Base-by-base conservation (phyloP, 2,329 filamentous ascomycete species). In the Ilyonectria robusta region DNA sequence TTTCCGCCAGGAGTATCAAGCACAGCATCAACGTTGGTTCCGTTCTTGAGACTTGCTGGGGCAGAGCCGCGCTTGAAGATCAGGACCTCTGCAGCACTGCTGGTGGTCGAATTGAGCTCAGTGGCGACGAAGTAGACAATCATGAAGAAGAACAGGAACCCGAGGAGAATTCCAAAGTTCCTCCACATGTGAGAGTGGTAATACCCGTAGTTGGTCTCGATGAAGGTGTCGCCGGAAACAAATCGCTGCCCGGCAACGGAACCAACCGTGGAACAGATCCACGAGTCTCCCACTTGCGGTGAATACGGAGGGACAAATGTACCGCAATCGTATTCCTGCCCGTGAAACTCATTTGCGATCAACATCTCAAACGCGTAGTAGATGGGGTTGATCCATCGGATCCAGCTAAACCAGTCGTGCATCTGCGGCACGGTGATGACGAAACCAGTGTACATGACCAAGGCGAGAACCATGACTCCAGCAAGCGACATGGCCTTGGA, bases 371-470 rank as follows among this genome's bases (percentile, higher is more conserved):
- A 94, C 1, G 85, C 89, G 73, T 93, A 93, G 29, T 85, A 88
- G 50, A 93, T 85, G 3, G 91, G 90, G 70, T 93, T 89, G 59
- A 93, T 82, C 78, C 89, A 93, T 55, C 89, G 87, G 62, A 94
- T 90, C 92, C 92, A 94, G 42, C 87, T 81, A 54, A 90, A 89
- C 91, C 92, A 94, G 1, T 86, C 87, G n/a, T 89, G 84, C 90
- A 91, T 93, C 75, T 91, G 71, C 4, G 81, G 79, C 9, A 80
- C 75, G 2, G 79, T 17, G 26, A 66, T 51, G 7, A 59, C 48
- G 33, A 66, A 69, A n/a, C 67, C 66, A 2, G 66, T 65, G 31
- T 68, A 68, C n/a, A 65, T 64, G 46, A 68, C 66, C 19, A 92
- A 83, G 17, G 86, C 85, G 23, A 92, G 77, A 29, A 91, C 87